phyloP scores from a whole-genome alignment of 148 eudicot species.

The Camellia japonica region DNA sequence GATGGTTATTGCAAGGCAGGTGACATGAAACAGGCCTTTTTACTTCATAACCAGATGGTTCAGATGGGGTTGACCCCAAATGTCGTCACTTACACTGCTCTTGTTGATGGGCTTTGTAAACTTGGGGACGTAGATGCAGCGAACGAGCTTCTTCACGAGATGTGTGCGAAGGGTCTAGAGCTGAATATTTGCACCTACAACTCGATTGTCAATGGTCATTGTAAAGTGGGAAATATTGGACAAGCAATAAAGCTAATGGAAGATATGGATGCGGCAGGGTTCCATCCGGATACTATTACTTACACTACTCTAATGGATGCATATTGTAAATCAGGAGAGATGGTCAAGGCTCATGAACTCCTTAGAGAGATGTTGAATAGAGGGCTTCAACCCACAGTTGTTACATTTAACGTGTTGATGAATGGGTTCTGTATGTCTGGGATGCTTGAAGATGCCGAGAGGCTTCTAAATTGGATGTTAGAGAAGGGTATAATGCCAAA shows the following conservation, averaged over 20 bases:
- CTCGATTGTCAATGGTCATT: constrained; percentile 74
- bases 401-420: constrained; percentile 89
- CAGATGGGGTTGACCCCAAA: constrained; percentile 59
- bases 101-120: constrained; percentile 89
- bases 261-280: constrained; percentile 72
- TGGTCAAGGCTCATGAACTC: constrained; percentile 67
- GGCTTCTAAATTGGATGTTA: constrained; percentile 83
- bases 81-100: constrained; percentile 83
- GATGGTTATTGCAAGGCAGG: constrained; percentile 94
- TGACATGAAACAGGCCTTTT: constrained; percentile 61
- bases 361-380: constrained; percentile 67
- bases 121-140: constrained; percentile 78
- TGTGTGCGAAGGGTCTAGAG: constrained; percentile 69
- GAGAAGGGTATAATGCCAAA: constrained; percentile 76
- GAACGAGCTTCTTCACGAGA: constrained; percentile 79
- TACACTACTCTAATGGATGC: constrained; percentile 94
- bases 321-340: constrained; percentile 76
- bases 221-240: constrained; percentile 64
- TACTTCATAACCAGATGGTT: constrained; percentile 82
- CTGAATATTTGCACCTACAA: constrained; percentile 77
- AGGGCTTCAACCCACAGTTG: constrained; percentile 77
- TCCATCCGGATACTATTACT: constrained; percentile 68
- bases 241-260: constrained; percentile 68
- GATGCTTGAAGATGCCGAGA: constrained; percentile 83
- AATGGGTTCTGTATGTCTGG: constrained; percentile 82